Evolutionary conservation across 345 rosid species (phyloP).

Genomic region (Schrenkiella parvula): DNA sequence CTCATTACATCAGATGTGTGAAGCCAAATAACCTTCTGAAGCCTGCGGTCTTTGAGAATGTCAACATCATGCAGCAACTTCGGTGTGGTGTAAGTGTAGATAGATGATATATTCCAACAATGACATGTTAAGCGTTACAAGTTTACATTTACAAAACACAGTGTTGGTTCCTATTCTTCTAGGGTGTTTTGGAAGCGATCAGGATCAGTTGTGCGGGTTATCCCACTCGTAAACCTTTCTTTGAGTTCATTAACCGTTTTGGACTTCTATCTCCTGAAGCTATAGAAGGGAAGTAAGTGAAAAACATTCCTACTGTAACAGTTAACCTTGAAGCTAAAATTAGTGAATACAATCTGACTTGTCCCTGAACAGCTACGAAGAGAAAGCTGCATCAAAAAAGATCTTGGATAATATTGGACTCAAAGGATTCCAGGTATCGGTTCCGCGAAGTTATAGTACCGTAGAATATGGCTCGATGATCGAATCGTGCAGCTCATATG

Average conservation of each 20-base stretch:
- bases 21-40: slow-evolving; percentile 92
- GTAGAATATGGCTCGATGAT: not conserved
- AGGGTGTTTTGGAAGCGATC: slow-evolving; percentile 98
- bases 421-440: slow-evolving; percentile 81
- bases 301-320: not conserved
- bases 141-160: not conserved
- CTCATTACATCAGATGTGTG: slow-evolving; percentile 96
- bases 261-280: slow-evolving; percentile 71
- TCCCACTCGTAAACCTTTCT: slow-evolving; percentile 91
- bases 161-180: not conserved
- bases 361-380: slow-evolving; percentile 61
- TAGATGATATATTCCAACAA: not conserved
- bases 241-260: slow-evolving; percentile 84
- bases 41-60: slow-evolving; percentile 93
- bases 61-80: slow-evolving; percentile 91
- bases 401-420: slow-evolving; percentile 85
- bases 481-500: not conserved
- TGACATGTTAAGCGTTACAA: not conserved
- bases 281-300: slow-evolving; percentile 82
- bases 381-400: slow-evolving; percentile 62
- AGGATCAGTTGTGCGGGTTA: slow-evolving; percentile 98
- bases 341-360: slow-evolving; percentile 3
- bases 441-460: not conserved
- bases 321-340: not conserved
- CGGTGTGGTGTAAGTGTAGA: slow-evolving; percentile 84